Evolutionary conservation across 805 yeast genomes (phyloP).

Genomic region (Sugiyamaella smithiae): DNA sequence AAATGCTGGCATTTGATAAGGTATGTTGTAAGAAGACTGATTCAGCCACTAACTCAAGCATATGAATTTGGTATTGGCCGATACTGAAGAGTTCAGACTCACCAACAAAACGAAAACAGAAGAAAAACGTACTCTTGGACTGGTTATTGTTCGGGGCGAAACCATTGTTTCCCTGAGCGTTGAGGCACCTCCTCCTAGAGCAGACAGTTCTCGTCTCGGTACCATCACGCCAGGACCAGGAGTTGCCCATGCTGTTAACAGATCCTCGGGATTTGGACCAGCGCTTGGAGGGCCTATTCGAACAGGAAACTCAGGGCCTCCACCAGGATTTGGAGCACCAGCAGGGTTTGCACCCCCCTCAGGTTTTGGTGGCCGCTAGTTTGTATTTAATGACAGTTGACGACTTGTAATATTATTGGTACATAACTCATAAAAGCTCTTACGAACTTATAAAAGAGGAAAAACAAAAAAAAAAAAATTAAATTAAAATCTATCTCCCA

Average conservation of each 20-base stretch:
- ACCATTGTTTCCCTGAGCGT: slow-evolving; percentile 70
- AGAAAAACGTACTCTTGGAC: slow-evolving; percentile 75
- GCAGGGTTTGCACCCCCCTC: slow-evolving; percentile 39
- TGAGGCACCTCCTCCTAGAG: slow-evolving; percentile 57
- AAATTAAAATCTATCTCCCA: too few species aligned
- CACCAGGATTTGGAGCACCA: slow-evolving; percentile 21
- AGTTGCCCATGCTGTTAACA: slow-evolving; percentile 33
- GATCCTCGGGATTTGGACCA: slow-evolving; percentile 34
- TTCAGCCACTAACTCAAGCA: slow-evolving; percentile 41
- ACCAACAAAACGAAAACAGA: slow-evolving; percentile 60
- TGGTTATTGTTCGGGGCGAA: slow-evolving; percentile 84
- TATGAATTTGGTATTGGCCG: slow-evolving; percentile 80
- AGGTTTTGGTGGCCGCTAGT: slow-evolving; percentile 32
- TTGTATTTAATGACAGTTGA: neutral
- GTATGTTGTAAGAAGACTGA: slow-evolving; percentile 19
- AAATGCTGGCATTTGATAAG: slow-evolving; percentile 81
- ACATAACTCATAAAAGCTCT: neutral
- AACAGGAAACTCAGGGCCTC: slow-evolving; percentile 18
- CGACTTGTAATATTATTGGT: neutral
- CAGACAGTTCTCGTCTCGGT: slow-evolving; percentile 36
- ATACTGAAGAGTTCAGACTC: slow-evolving; percentile 77
- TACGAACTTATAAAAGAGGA: neutral
- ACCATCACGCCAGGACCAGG: slow-evolving; percentile 36
- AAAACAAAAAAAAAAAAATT: too few species aligned
- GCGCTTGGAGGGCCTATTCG: slow-evolving; percentile 28